phyloP scores from a whole-genome alignment of 306 rosid genomes.

The Vigna radiata region DNA sequence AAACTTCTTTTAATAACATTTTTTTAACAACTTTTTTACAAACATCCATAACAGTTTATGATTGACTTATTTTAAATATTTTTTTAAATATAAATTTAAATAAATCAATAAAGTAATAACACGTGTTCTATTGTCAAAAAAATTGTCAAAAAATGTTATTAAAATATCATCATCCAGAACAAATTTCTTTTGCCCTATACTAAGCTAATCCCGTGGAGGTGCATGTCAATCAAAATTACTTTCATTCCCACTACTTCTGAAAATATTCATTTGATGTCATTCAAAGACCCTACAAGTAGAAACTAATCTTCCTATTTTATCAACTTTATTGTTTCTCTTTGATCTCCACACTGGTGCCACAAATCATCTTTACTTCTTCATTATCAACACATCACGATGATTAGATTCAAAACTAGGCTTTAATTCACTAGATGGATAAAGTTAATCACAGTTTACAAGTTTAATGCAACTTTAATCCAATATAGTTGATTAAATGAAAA shows the following conservation, averaged over 20 bases:
- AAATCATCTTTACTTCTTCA: background rate
- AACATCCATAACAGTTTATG: no score
- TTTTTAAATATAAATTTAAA: no score
- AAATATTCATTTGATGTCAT: constrained; percentile 30
- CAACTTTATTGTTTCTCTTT: constrained; percentile 16
- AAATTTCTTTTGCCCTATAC: background rate
- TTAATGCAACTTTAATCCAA: background rate
- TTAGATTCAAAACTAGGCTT: background rate
- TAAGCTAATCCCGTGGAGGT: background rate
- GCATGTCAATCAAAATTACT: constrained; percentile 24
- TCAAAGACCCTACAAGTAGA: constrained; percentile 14
- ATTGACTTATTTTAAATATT: no score
- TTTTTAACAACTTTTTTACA: no score
- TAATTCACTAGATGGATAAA: background rate
- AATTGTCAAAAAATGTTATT: no score
- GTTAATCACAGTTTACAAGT: background rate
- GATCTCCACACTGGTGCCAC: background rate
- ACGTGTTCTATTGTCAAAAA: no score
- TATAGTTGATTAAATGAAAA: background rate
- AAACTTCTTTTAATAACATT: no score
- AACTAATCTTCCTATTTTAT: background rate
- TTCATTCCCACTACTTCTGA: background rate
- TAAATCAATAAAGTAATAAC: no score
- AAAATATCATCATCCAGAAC: no score
- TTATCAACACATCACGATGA: background rate